Conservation (phyloP, 2,329 filamentous ascomycete genomes). For the Dichotomopilus funicola region DNA sequence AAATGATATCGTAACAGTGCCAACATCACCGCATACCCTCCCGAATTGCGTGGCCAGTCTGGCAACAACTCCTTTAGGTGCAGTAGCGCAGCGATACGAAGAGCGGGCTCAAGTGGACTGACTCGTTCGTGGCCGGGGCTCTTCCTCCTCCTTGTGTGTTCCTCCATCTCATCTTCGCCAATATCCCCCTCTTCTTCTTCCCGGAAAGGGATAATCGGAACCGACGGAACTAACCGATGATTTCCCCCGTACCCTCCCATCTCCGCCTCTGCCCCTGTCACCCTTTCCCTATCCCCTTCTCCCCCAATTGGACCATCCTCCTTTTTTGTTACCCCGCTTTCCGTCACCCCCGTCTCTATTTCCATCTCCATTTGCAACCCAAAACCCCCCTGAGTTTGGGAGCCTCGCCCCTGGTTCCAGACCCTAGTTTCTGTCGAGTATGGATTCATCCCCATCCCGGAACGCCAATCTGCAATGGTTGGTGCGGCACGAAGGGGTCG, state of each 20-base stretch:
- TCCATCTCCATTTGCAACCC: too few relatives aligned
- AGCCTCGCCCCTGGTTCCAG: too few relatives aligned
- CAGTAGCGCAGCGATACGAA: slow-evolving; percentile 28
- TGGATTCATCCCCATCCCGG: slow-evolving; percentile 2
- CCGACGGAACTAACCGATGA: slow-evolving; percentile 21
- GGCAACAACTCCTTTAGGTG: slow-evolving; percentile 31
- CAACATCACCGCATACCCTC: slow-evolving; percentile 29
- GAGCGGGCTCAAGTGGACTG: slow-evolving; percentile 23
- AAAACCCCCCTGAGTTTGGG: too few relatives aligned
- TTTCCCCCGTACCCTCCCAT: slow-evolving; percentile 9
- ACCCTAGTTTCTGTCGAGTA: slow-evolving; percentile 7
- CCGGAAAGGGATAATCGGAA: slow-evolving; percentile 13
- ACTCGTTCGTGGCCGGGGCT: background rate
- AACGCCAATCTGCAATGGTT: too few relatives aligned
- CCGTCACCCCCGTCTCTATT: too few relatives aligned
- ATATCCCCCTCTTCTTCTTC: too few relatives aligned
- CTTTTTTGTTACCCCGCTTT: too few relatives aligned
- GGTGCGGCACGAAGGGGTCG: slow-evolving; percentile 22
- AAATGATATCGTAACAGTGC: slow-evolving; percentile 25
- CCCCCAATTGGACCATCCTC: too few relatives aligned
- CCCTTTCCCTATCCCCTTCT: too few relatives aligned
- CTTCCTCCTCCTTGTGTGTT: too few relatives aligned
- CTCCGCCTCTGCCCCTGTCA: too few relatives aligned
- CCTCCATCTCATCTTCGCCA: too few relatives aligned
- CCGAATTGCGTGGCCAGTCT: slow-evolving; percentile 28